Conservation (phyloP, 768 basidiomycete genomes). For the Psilocybe tampanensis region DNA sequence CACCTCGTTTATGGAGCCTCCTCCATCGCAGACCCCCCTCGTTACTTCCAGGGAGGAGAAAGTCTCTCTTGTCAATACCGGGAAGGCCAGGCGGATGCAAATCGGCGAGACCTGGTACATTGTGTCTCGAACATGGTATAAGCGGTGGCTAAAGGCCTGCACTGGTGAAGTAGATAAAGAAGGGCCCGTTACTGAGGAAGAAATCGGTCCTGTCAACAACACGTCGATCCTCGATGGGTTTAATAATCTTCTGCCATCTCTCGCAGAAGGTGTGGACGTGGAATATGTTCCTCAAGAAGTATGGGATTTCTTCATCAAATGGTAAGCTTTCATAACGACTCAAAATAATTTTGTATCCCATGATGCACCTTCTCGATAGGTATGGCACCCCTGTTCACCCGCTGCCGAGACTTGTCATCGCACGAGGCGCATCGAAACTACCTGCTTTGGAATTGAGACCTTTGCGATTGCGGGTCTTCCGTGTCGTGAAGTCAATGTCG, state of each 20-base stretch:
- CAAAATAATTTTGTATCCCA: background rate
- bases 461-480: conserved; percentile 60
- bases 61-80: conserved; percentile 48
- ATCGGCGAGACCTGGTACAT: conserved; percentile 81
- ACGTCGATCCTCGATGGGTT: conserved; percentile 57
- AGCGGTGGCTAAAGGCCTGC: conserved; percentile 74
- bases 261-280: conserved; percentile 68
- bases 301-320: conserved; percentile 68
- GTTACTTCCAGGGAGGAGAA: conserved; percentile 42
- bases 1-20: conserved; percentile 29
- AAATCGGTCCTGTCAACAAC: conserved; percentile 80
- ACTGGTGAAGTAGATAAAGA: conserved; percentile 71
- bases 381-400: conserved; percentile 64
- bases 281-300: conserved; percentile 74
- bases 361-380: conserved; percentile 42
- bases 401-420: conserved; percentile 69
- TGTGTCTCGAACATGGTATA: conserved; percentile 71
- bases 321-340: conserved; percentile 51
- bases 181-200: conserved; percentile 58
- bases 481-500: conserved; percentile 37
- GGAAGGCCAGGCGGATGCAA: conserved; percentile 51
- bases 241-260: conserved; percentile 44
- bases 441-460: conserved; percentile 74
- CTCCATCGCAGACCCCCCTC: conserved; percentile 18
- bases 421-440: conserved; percentile 51